These are phyloP conservation scores for Bryopsis sp. DNA, from an alignment of 139 green algal genomes.

Conservation along the genomic window DNA sequence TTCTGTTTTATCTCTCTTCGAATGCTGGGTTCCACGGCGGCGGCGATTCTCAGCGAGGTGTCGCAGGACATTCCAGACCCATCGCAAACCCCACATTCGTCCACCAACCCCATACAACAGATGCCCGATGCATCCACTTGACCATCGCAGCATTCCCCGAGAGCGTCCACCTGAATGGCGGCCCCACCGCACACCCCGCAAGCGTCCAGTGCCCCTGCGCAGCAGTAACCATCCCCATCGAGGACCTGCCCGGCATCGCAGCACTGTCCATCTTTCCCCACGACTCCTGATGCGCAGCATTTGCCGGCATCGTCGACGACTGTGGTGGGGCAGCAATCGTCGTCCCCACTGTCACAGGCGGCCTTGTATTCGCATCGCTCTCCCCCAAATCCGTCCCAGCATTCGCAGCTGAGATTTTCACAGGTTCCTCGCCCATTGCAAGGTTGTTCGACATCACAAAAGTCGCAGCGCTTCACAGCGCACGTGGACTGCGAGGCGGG, in stretches of 20 bases:
- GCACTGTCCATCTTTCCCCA: background rate
- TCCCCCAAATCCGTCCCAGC: background rate
- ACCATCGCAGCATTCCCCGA: background rate
- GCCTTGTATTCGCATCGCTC: background rate
- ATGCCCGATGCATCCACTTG: too few species aligned
- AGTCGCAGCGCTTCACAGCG: too few species aligned
- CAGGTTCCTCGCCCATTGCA: background rate
- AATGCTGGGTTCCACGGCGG: too few species aligned
- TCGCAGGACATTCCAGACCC: too few species aligned
- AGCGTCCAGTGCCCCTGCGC: background rate
- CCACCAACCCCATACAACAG: too few species aligned
- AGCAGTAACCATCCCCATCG: background rate
- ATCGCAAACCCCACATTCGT: too few species aligned
- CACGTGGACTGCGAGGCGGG: too few species aligned
- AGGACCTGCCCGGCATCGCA: background rate
- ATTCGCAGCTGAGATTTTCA: background rate
- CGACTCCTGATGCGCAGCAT: background rate
- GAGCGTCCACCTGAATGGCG: background rate
- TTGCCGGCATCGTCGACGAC: background rate
- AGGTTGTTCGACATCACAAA: too few species aligned
- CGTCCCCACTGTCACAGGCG: background rate
- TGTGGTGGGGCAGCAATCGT: background rate
- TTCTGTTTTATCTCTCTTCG: too few species aligned
- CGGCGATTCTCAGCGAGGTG: too few species aligned
- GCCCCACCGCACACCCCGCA: background rate